Conservation (phyloP, 139 green algal genomes). For the Haematococcus sp. region DNA sequence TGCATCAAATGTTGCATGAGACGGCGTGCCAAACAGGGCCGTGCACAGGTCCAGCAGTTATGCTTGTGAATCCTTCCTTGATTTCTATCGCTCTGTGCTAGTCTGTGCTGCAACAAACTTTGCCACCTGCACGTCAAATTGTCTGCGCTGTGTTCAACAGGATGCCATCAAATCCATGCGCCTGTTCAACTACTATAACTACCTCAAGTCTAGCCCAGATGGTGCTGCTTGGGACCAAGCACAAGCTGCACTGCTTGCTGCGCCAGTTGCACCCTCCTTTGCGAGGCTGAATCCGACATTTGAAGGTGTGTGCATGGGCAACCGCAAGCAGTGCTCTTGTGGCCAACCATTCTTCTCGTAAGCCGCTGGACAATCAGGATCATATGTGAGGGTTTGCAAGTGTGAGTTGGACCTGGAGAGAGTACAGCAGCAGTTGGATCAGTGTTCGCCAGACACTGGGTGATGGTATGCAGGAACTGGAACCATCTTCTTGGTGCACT, state of each 20-base stretch:
- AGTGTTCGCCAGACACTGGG: too few species aligned
- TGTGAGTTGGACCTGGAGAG: too few species aligned
- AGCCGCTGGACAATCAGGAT: too few species aligned
- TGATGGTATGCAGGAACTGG: too few species aligned
- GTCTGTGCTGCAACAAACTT: neutral
- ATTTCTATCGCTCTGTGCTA: too few species aligned
- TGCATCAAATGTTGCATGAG: neutral
- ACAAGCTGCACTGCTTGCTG: constrained; percentile 62
- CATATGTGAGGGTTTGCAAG: too few species aligned
- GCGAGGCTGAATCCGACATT: constrained; percentile 67
- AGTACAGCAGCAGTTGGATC: too few species aligned
- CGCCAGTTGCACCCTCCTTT: constrained; percentile 64
- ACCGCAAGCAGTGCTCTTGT: constrained; percentile 81
- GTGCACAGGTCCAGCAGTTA: too few species aligned
- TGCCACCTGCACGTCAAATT: too few species aligned
- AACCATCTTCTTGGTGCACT: too few species aligned
- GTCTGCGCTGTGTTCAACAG: constrained; percentile 19
- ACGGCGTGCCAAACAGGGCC: too few species aligned
- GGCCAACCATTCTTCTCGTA: constrained; percentile 76
- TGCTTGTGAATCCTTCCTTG: neutral
- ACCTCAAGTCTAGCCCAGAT: constrained; percentile 39
- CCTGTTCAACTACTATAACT: constrained; percentile 79
- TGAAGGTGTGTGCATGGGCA: constrained; percentile 93
- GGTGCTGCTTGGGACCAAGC: constrained; percentile 43
- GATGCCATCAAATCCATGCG: constrained; percentile 87